Evolutionary conservation across 257 asterid species (phyloP).

Genomic region (Datura wrightii): DNA sequence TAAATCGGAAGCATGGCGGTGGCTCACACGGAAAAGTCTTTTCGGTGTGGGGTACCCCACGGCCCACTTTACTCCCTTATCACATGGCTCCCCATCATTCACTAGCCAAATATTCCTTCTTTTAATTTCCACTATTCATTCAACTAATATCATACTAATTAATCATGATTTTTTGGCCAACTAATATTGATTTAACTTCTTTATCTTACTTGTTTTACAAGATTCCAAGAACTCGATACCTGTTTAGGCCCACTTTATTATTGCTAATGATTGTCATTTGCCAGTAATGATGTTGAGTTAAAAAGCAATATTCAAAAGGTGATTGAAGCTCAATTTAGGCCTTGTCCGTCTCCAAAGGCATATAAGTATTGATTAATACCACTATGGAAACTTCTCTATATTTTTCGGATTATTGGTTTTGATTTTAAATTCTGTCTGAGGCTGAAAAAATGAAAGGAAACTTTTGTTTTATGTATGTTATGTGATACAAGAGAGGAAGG

Average conservation of each 20-base stretch:
- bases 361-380: background rate
- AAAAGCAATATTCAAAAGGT: background rate
- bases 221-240: background rate
- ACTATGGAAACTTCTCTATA: background rate
- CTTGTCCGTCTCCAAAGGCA: background rate
- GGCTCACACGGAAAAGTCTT: background rate
- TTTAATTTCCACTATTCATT: background rate
- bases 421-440: background rate
- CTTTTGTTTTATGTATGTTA: background rate
- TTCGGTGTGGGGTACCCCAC: background rate
- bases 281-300: background rate
- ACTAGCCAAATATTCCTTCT: background rate
- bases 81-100: constrained; percentile 10
- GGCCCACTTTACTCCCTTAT: background rate
- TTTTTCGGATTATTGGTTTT: background rate
- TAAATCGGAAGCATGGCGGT: background rate
- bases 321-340: background rate
- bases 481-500: background rate
- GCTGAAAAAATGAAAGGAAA: background rate
- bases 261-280: background rate
- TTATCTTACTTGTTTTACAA: constrained; percentile 1
- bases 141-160: background rate
- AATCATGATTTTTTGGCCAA: background rate
- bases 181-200: background rate
- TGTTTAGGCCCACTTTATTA: constrained; percentile 2